Base-by-base conservation (phyloP, 1,284 basidiomycete genomes). In the Inonotus obliquus region DNA sequence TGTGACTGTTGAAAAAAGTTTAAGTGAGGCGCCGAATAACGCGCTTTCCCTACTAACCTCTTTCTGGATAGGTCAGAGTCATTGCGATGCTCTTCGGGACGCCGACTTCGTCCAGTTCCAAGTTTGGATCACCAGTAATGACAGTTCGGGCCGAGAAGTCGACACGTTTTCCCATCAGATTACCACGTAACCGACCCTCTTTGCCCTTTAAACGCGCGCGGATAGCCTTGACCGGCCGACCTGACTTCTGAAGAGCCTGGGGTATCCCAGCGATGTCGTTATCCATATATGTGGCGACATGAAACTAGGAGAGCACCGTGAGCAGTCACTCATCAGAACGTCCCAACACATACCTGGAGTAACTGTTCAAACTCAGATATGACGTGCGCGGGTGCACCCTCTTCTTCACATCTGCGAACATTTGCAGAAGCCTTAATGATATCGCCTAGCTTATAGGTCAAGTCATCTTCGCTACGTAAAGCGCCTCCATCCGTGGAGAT, bases 221-320 rank as follows among this genome's bases (percentile, higher is more conserved):
- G 70, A 99, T 98, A 44, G 97, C 96, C 77, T 99, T 99, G 67
- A 99, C 92, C 7, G 97, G 96, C 65, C 97, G 86, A 38, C 97
- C 97, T 35, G 94, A 97, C 75, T 99, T 99, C 73, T 99, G 97
- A 70, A 98, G 77, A 0, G 96, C 95, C 73, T 98, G 96, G 0
- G 97, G 97, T 47, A 98, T 94, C 61, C 97, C 97, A 35, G 97
- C 95, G 66, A 99, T 96, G 73, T 99, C 96, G 73, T 99, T 99
- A 74, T 99, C 97, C 96, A 99, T 99, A 73, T 99, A 99, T 0
- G 97, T 99, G 6, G 96, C 97, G 64, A 97, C 94, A 72, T 99
- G 97, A 75, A 96, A 99, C 88, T 95, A 65, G 37, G 62, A 47
- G 38, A 57, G 44, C 60, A 65, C 52, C 47, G 61, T 60, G 41